phyloP scores from a whole-genome alignment of 2,329 filamentous ascomycete species.

The Aspergillus pseudonomiae region DNA sequence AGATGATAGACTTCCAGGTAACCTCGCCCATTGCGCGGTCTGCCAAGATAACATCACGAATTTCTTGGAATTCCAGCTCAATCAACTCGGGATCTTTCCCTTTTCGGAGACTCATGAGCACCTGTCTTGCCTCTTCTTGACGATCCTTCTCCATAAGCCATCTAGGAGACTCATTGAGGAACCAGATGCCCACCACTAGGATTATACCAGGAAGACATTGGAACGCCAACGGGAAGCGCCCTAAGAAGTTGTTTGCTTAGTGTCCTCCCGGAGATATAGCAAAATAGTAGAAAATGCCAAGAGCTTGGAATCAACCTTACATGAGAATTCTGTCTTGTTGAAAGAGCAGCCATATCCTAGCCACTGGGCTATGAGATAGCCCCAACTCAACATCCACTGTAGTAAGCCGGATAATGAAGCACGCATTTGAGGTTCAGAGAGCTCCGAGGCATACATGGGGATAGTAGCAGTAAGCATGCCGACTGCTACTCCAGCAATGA shows the following conservation, averaged over 20 bases:
- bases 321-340: slow-evolving; percentile 13
- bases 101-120: slow-evolving; percentile 22
- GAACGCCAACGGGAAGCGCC: slow-evolving; percentile 47
- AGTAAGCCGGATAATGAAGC: slow-evolving; percentile 34
- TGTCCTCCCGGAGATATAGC: not conserved
- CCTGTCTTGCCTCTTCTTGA: slow-evolving; percentile 24
- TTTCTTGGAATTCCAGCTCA: slow-evolving; percentile 45
- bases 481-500: slow-evolving; percentile 32
- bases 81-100: slow-evolving; percentile 28
- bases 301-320: slow-evolving; percentile 7
- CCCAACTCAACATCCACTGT: slow-evolving; percentile 43
- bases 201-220: slow-evolving; percentile 43
- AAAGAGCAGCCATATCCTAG: slow-evolving; percentile 41
- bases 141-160: slow-evolving; percentile 31
- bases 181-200: slow-evolving; percentile 33
- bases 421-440: slow-evolving; percentile 35
- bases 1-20: slow-evolving; percentile 44
- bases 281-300: not conserved
- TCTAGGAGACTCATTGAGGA: slow-evolving; percentile 34
- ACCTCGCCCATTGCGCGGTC: slow-evolving; percentile 40
- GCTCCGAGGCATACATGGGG: slow-evolving; percentile 37
- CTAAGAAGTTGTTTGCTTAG: slow-evolving; percentile 5
- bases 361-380: slow-evolving; percentile 44
- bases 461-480: slow-evolving; percentile 32
- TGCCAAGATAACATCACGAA: slow-evolving; percentile 41